Evolutionary conservation across 1,139 yeast species (phyloP).

Genomic region (Yamadazyma dendronema): DNA sequence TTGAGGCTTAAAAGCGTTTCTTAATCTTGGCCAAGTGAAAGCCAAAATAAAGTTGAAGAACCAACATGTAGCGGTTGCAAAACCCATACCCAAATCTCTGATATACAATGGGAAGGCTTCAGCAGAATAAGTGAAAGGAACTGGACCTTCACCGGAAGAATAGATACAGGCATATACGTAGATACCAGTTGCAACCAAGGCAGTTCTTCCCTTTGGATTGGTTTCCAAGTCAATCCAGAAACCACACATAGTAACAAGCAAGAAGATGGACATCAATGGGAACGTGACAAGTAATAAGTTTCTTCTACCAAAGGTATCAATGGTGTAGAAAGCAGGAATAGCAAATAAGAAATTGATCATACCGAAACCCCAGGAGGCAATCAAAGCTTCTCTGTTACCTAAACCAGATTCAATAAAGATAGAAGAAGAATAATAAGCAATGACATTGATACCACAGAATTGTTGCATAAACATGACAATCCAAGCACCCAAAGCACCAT

Average conservation of each 20-base stretch:
- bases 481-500: conserved; percentile 79
- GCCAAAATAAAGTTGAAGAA: conserved; percentile 80
- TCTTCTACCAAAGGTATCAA: conserved; percentile 79
- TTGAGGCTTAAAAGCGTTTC: conserved; percentile 64
- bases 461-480: conserved; percentile 90
- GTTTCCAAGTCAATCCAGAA: conserved; percentile 57
- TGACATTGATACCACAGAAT: conserved; percentile 88
- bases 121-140: conserved; percentile 87
- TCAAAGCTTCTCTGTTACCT: conserved; percentile 56
- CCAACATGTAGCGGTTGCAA: conserved; percentile 86
- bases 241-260: conserved; percentile 73
- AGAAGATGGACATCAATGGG: conserved; percentile 69
- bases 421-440: conserved; percentile 77
- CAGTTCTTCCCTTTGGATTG: conserved; percentile 53
- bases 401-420: conserved; percentile 72
- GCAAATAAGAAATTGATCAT: conserved; percentile 80
- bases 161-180: conserved; percentile 73
- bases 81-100: conserved; percentile 83
- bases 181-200: conserved; percentile 66
- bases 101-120: conserved; percentile 81
- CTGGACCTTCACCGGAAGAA: conserved; percentile 89
- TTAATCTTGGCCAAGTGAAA: conserved; percentile 78
- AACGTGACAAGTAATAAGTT: conserved; percentile 66
- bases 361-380: conserved; percentile 88
- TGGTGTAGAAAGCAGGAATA: conserved; percentile 78